Evolutionary conservation across 495 filamentous ascomycete genomes (phyloP).

Genomic region (Tuber aestivum): DNA sequence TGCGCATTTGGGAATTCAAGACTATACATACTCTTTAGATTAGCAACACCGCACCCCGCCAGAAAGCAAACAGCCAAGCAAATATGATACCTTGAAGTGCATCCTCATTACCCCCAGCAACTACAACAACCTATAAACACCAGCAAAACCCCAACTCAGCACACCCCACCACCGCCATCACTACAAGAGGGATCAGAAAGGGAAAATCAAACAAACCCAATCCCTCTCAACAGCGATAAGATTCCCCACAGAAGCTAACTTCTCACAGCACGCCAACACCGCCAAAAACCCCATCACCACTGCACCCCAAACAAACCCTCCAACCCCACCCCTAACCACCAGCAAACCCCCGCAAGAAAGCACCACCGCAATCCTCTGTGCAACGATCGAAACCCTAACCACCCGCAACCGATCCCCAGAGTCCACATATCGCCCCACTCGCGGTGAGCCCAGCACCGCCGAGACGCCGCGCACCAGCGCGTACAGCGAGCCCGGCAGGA

Average conservation of each 20-base stretch:
- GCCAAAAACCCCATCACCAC: slow-evolving; percentile 4
- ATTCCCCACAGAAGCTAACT: slow-evolving; percentile 44
- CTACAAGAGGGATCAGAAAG: neutral
- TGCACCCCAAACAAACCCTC: slow-evolving; percentile 11
- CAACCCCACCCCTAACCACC: slow-evolving; percentile 5
- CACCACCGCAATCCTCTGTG: slow-evolving; percentile 40
- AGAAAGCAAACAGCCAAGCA: neutral
- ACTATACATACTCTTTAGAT: neutral
- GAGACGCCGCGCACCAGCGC: slow-evolving; percentile 39
- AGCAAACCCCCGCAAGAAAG: slow-evolving; percentile 21
- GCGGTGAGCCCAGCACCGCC: slow-evolving; percentile 39
- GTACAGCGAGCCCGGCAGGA: slow-evolving; percentile 45
- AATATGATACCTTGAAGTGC: neutral
- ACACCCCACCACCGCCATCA: neutral
- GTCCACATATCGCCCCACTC: slow-evolving; percentile 41
- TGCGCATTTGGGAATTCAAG: slow-evolving; percentile 60
- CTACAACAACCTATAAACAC: neutral
- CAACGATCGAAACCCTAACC: slow-evolving; percentile 43
- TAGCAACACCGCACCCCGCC: slow-evolving; percentile 8
- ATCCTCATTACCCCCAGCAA: neutral
- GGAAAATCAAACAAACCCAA: slow-evolving; percentile 49
- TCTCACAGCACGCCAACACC: slow-evolving; percentile 14
- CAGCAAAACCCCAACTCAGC: neutral
- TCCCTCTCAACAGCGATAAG: slow-evolving; percentile 59
- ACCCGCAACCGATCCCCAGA: slow-evolving; percentile 37